phyloP scores from a whole-genome alignment of 768 basidiomycete species.

The Leccinum sublutescens region DNA sequence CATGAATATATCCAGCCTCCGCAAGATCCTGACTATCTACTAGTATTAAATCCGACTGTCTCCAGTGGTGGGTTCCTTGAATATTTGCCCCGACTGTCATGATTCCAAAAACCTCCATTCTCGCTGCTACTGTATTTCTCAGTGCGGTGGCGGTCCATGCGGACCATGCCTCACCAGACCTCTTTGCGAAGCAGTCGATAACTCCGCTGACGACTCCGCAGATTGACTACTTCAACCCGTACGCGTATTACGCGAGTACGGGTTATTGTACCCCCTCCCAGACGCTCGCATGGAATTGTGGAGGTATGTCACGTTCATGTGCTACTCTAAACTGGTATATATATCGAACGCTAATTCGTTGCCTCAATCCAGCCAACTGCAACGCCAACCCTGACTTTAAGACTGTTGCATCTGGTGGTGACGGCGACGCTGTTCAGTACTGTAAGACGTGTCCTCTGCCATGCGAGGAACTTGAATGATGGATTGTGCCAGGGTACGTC shows the following conservation, averaged over 20 bases:
- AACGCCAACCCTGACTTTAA: constrained; percentile 43
- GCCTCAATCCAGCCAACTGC: constrained; percentile 23
- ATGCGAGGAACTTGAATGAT: neutral
- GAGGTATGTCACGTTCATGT: constrained; percentile 37
- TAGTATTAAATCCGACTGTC: neutral
- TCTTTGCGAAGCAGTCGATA: constrained; percentile 38
- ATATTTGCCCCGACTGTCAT: neutral
- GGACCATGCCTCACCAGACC: constrained; percentile 21
- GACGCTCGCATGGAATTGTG: constrained; percentile 55
- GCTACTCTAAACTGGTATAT: neutral
- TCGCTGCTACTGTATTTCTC: constrained; percentile 18
- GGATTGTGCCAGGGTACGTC: constrained; percentile 43
- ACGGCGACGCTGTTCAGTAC: constrained; percentile 42
- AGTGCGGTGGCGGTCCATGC: constrained; percentile 2
- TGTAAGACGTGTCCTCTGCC: constrained; percentile 30
- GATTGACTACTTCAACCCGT: constrained; percentile 45
- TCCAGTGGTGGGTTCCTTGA: constrained; percentile 1
- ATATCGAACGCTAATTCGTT: neutral
- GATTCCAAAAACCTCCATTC: constrained; percentile 17
- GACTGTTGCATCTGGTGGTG: constrained; percentile 48
- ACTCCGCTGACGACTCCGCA: constrained; percentile 39
- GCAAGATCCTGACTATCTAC: neutral
- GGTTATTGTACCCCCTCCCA: constrained; percentile 44
- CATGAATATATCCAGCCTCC: neutral
- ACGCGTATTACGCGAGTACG: constrained; percentile 42